phyloP scores from a whole-genome alignment of 352 stramenopile genomes.

The Phytophthora ramorum region DNA sequence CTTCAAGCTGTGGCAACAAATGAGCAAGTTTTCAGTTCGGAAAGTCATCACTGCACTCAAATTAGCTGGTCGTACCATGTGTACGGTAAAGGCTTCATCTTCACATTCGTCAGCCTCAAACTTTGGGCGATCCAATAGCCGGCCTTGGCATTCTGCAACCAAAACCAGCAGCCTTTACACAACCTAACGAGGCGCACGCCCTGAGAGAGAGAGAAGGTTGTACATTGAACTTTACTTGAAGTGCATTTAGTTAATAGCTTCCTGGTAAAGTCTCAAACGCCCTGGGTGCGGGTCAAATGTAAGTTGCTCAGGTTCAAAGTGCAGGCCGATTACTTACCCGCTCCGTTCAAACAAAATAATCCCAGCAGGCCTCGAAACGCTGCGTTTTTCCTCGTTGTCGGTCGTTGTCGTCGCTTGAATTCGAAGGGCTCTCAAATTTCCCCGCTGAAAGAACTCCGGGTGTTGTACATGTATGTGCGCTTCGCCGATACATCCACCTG shows the following conservation, averaged over 20 bases:
- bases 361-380: not conserved
- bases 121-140: not conserved
- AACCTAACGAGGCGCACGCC: not conserved
- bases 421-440: not conserved
- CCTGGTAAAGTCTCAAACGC: too few relatives aligned
- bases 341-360: constrained; percentile 9
- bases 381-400: constrained; percentile 1
- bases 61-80: not conserved
- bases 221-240: too few relatives aligned
- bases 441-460: too few relatives aligned
- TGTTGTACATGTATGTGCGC: too few relatives aligned
- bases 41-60: not conserved
- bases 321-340: constrained; percentile 4
- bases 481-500: too few relatives aligned
- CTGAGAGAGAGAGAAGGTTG: too few relatives aligned
- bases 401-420: not conserved
- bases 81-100: not conserved
- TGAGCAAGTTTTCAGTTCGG: not conserved
- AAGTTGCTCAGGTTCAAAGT: not conserved
- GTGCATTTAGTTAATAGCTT: too few relatives aligned
- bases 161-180: not conserved
- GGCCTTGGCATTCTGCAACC: not conserved
- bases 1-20: not conserved
- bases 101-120: not conserved
- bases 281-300: too few relatives aligned